A percentile compares a stretch with the other conserved stretches of the same genome.
Evolutionary conservation across 176 grass and related monocot species (phyloP).

Genomic region (Melocanna baccifera): DNA sequence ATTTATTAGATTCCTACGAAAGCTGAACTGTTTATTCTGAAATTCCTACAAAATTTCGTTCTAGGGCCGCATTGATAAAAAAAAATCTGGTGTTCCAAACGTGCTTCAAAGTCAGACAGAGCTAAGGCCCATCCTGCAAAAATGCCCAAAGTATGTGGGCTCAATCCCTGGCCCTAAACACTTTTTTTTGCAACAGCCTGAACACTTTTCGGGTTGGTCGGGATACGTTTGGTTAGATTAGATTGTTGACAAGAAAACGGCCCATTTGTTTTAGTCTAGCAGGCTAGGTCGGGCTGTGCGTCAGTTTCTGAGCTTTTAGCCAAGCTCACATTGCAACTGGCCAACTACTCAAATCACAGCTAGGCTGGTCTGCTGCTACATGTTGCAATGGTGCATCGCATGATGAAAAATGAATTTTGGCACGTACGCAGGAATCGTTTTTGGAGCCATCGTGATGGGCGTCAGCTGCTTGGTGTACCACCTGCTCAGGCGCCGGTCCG

Average conservation of each 20-base stretch:
- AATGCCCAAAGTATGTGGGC: too few relatives aligned
- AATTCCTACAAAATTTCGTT: too few relatives aligned
- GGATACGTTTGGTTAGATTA: background rate
- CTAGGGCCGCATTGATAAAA: too few relatives aligned
- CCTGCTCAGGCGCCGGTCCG: constrained; percentile 32
- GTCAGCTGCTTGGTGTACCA: constrained; percentile 23
- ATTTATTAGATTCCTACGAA: too few relatives aligned
- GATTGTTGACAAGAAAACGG: too few relatives aligned
- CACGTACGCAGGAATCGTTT: constrained; percentile 27
- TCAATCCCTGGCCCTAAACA: background rate
- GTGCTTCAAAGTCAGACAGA: background rate
- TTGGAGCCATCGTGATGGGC: constrained; percentile 43
- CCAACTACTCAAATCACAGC: background rate
- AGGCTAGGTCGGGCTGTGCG: too few relatives aligned
- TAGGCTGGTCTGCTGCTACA: background rate
- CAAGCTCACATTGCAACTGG: background rate
- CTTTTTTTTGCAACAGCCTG: background rate
- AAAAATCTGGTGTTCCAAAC: background rate
- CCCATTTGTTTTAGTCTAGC: too few relatives aligned
- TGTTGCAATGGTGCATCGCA: background rate
- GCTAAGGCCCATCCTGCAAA: background rate
- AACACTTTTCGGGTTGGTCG: background rate
- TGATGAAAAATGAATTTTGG: background rate
- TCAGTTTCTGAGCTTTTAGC: background rate
- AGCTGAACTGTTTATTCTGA: too few relatives aligned